phyloP scores from a whole-genome alignment of 2,329 filamentous ascomycete species.

The Fusarium citri region DNA sequence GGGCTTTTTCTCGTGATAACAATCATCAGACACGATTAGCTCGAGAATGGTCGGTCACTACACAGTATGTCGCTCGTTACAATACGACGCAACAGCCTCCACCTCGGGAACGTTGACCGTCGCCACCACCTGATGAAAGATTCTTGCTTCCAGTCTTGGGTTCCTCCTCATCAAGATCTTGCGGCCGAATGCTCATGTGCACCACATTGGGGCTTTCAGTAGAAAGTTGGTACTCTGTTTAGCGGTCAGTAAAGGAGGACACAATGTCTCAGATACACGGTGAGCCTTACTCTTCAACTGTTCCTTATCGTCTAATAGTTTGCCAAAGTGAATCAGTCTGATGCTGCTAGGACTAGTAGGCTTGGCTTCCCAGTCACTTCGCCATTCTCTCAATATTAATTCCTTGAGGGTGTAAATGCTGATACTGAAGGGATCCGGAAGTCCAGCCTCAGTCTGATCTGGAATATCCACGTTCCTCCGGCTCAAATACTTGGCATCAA shows the following conservation, averaged over 20 bases:
- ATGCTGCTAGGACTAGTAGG: slow-evolving; percentile 90
- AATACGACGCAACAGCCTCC: slow-evolving; percentile 64
- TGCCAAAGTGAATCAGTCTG: slow-evolving; percentile 90
- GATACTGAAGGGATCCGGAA: slow-evolving; percentile 84
- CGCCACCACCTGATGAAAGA: slow-evolving; percentile 55
- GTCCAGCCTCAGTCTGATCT: slow-evolving; percentile 68
- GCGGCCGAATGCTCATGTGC: slow-evolving; percentile 93
- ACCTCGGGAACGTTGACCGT: slow-evolving; percentile 56
- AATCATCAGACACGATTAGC: slow-evolving; percentile 7
- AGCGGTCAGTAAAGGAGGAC: slow-evolving; percentile 6
- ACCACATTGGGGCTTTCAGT: slow-evolving; percentile 82
- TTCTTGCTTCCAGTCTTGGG: slow-evolving; percentile 73
- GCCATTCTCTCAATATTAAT: slow-evolving; percentile 92
- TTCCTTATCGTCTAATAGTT: slow-evolving; percentile 89
- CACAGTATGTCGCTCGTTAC: slow-evolving; percentile 46
- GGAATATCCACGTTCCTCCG: slow-evolving; percentile 84
- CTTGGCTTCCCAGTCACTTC: slow-evolving; percentile 88
- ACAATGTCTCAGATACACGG: neutral
- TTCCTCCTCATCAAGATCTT: slow-evolving; percentile 86
- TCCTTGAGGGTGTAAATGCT: slow-evolving; percentile 95
- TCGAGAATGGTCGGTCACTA: slow-evolving; percentile 13
- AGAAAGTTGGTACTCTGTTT: slow-evolving; percentile 84
- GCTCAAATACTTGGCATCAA: slow-evolving; percentile 86
- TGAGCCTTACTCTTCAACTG: slow-evolving; percentile 78
- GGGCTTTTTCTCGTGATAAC: slow-evolving; percentile 10